Base-by-base conservation (phyloP, 352 stramenopile genomes). In the Pythium apleroticum region DNA sequence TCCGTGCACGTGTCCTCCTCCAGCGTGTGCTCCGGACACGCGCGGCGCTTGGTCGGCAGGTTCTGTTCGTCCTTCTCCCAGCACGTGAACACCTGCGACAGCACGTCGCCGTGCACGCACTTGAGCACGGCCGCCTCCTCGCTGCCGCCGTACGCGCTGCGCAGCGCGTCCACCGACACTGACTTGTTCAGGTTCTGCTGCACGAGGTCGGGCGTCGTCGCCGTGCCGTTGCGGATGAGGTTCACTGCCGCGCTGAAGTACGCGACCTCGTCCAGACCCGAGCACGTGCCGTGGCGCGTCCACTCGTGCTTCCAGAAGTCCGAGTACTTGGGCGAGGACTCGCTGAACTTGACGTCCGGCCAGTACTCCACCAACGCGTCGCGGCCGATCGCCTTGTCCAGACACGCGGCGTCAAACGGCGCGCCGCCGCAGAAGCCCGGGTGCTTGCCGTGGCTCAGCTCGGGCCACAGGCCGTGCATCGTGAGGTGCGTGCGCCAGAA, bases 221-320 rank as follows among this genome's bases (percentile, higher is more conserved):
- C 80, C 52, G 84, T 84, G 60, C 76, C 84, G 57, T 96, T 91
- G 63, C 74, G 77, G 20, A 95, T 75, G 66, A 96, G 76, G 37
- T 87, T 73, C n/a, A 98, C 72, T 15, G 90, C 90, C 25, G 77
- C 49, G 30, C 69, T 66, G 73, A 98, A 98, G 75, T 97, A 98
- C 33, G 78, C 75, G 37, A 87, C 63, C 72, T 98, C 86, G 22
- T 70, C 60, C 7, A 98, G 76, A 0, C 90, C 90, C 12, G 88
- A 95, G 77, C 94, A 98, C 49, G 94, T 98, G 30, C 94, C 94
- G 67, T 98, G 94, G 53, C 95, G 93, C 22, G 70, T 88, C 94
- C 94, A 98, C 71, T 98, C 94, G 71, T 98, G 94, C 60, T 86
- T 78, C 93, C 93, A 98, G 64, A 98, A 98, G 37, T 89, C 77